A percentile compares a stretch with the other conserved stretches of the same genome.
Evolutionary conservation across 345 rosid genomes (phyloP).

Genomic region (thale cress (Arabidopsis thaliana)): TAIR10.1 NC_003071.7:4417001-4417500

Average conservation of each 20-base stretch:
- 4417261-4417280: too few species aligned
- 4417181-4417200: background rate
- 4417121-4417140: too few species aligned
- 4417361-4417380: background rate
- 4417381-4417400: background rate
- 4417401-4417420: background rate
- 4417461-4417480: background rate
- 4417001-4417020: too few species aligned
- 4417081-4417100: too few species aligned
- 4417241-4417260: background rate
- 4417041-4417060: too few species aligned
- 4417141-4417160: too few species aligned
- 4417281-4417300: too few species aligned
- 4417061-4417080: too few species aligned
- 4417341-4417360: background rate
- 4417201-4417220: background rate
- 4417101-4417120: too few species aligned
- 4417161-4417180: background rate
- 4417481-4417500: background rate
- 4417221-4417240: background rate
- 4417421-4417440: background rate
- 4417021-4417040: too few species aligned
- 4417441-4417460: background rate
- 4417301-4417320: too few species aligned
- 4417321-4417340: background rate